Conservation (phyloP, 2,329 filamentous ascomycete species). For the Exophiala sideris region DNA sequence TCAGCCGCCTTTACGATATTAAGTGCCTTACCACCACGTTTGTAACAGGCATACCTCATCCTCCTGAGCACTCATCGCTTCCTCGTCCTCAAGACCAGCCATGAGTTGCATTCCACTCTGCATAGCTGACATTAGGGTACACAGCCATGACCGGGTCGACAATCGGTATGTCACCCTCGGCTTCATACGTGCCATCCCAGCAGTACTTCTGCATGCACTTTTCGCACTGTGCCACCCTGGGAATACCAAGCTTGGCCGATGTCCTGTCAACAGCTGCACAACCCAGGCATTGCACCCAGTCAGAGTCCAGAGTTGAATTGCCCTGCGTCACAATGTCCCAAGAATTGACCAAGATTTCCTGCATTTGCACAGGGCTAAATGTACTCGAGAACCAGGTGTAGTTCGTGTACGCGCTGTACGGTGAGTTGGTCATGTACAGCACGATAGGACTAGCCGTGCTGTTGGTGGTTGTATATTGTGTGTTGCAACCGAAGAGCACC, state of each 20-base stretch:
- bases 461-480: constrained; percentile 11
- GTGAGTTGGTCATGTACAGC: constrained; percentile 27
- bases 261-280: constrained; percentile 29
- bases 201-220: constrained; percentile 26
- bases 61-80: neutral
- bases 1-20: neutral
- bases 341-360: constrained; percentile 15
- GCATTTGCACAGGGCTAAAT: constrained; percentile 4
- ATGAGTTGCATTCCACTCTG: constrained; percentile 11
- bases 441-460: constrained; percentile 22
- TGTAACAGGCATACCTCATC: neutral
- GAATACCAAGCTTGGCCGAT: constrained; percentile 22
- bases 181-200: constrained; percentile 25
- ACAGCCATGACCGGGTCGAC: constrained; percentile 6
- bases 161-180: constrained; percentile 1
- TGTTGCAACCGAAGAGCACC: constrained; percentile 29
- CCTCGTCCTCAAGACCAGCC: neutral
- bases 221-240: constrained; percentile 22
- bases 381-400: constrained; percentile 6
- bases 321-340: constrained; percentile 27
- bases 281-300: constrained; percentile 25
- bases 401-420: constrained; percentile 27
- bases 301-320: constrained; percentile 25
- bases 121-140: constrained; percentile 4
- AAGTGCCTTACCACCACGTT: neutral